Base-by-base conservation (phyloP, 805 yeast genomes). In the Maudiozyma saulgeensis region DNA sequence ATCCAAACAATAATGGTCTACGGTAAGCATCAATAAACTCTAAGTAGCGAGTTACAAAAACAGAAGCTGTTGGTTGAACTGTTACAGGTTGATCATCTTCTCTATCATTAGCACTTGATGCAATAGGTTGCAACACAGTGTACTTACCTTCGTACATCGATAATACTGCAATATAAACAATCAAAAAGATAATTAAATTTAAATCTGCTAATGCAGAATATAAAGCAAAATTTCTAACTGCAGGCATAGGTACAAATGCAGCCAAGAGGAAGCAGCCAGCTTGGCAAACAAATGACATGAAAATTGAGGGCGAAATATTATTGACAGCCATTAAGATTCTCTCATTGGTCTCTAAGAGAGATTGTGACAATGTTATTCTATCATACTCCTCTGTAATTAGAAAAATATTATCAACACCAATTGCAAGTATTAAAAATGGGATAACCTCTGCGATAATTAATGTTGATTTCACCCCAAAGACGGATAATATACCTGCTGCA, bases 331-430 rank as follows among this genome's bases (percentile, higher is more conserved):
- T 68, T 0, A 87, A 71, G 2, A 90, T 72, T 49, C 88, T 73
- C 44, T 77, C 74, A 40, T 81, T 80, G 0, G 83, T 65, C 0
- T 77, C 58, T 45, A 78, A 75, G 45, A 68, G 69, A 0, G 80
- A 77, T 43, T 68, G 63, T 2, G 74, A 55, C 12, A 68, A 74
- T 44, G 77, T 77, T 28, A 81, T 76, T 18, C 73, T 68, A 41
- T 81, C 78, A 44, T 87, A 71, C 59, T 89, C 96, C 62, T 90
- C 90, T 0, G 88, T 83, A 19, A 91, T 79, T 55, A 91, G 70
- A 61, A 90, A 93, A 25, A 91, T 86, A 63, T 91, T 91, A 68
- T 91, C 99, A 26, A 91, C 88, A n/a, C 99, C 99, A 49, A 91
- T 82, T 0, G 99, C 99, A 50, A 91, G 72, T 13, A 91, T 85